These are phyloP conservation scores for Solanum phureja DNA, from an alignment of 257 asterid species.

Conservation along the genomic window DNA sequence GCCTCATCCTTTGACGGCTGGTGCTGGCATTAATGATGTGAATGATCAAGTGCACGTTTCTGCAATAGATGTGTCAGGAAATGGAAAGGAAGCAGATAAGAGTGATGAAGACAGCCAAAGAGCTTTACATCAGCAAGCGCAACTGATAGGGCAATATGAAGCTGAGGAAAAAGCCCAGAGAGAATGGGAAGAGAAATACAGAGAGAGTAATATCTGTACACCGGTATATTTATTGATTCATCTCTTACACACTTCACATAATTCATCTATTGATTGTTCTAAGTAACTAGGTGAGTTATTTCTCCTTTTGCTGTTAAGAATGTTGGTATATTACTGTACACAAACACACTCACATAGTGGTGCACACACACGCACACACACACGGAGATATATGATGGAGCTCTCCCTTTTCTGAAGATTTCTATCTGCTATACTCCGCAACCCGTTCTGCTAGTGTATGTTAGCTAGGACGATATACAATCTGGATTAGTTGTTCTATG, in stretches of 20 bases:
- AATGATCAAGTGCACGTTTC: conserved; percentile 19
- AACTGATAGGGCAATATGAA: conserved; percentile 43
- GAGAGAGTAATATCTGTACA: conserved; percentile 44
- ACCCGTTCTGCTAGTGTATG: background rate
- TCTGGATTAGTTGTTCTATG: background rate
- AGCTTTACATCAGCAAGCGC: conserved; percentile 54
- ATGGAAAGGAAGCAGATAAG: conserved; percentile 17
- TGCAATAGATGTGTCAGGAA: conserved; percentile 5
- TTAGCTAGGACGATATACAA: background rate
- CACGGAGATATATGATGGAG: background rate
- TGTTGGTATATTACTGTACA: background rate
- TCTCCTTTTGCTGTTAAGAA: background rate
- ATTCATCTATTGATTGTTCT: background rate
- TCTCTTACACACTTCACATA: background rate
- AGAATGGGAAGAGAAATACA: conserved; percentile 87
- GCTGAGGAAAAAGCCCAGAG: conserved; percentile 77
- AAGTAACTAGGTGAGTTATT: background rate
- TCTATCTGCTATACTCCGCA: background rate
- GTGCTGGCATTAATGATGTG: conserved; percentile 20
- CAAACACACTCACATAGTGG: background rate
- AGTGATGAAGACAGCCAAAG: conserved; percentile 44
- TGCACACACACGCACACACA: background rate
- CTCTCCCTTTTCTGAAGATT: background rate
- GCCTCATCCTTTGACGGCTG: conserved; percentile 19
- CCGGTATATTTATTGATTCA: conserved; percentile 38